These are phyloP conservation scores for Metarhizium humberi DNA, from an alignment of 2,329 filamentous ascomycete species.

Conservation along the genomic window DNA sequence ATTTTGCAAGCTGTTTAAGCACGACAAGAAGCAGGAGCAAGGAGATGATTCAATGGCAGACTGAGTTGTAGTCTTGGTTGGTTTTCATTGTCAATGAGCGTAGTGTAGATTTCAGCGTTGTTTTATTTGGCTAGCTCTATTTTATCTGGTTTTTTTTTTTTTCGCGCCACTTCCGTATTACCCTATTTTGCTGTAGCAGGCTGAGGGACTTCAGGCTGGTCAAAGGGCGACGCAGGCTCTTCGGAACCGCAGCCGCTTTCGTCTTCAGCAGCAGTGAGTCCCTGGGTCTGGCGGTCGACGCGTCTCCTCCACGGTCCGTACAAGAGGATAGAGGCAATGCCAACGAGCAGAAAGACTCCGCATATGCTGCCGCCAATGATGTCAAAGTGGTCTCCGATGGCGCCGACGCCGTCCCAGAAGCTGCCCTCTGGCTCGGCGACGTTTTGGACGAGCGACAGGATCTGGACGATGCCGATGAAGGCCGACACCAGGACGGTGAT, in stretches of 20 bases:
- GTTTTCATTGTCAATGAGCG: background rate
- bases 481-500: slow-evolving; percentile 78
- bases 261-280: slow-evolving; percentile 5
- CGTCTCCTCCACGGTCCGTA: slow-evolving; percentile 70
- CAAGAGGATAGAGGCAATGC: slow-evolving; percentile 59
- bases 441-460: slow-evolving; percentile 69
- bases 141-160: background rate
- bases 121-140: background rate
- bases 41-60: background rate
- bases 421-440: slow-evolving; percentile 60
- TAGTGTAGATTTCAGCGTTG: background rate
- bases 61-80: background rate
- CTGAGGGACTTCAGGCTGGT: background rate
- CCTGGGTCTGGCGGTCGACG: slow-evolving; percentile 21
- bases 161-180: too few species aligned
- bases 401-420: slow-evolving; percentile 88
- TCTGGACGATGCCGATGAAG: slow-evolving; percentile 77
- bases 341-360: slow-evolving; percentile 71
- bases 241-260: background rate
- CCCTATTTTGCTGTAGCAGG: background rate
- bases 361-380: slow-evolving; percentile 82
- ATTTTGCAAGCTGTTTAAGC: slow-evolving; percentile 8
- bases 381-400: slow-evolving; percentile 72
- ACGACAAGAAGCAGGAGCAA: background rate
- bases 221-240: background rate